phyloP scores from a whole-genome alignment of 2,329 filamentous ascomycete genomes.

The Penicillium sp. region DNA sequence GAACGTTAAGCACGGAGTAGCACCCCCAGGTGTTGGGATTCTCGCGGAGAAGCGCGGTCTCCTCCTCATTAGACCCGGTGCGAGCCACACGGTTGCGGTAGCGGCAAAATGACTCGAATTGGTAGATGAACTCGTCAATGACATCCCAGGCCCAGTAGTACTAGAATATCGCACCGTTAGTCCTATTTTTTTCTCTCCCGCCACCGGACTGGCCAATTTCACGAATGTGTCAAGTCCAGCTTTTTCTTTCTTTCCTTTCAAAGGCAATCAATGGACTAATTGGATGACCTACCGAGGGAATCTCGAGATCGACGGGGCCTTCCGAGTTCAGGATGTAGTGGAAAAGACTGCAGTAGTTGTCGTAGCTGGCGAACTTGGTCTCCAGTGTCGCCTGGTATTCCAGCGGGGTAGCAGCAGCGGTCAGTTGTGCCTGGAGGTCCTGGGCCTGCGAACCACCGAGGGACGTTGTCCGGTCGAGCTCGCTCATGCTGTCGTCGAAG shows the following conservation, averaged over 20 bases:
- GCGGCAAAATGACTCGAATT: constrained; percentile 99
- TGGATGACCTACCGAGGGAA: constrained; percentile 74
- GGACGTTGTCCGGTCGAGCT: constrained; percentile 72
- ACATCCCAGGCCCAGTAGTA: constrained; percentile 99
- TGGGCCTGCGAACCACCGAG: constrained; percentile 73
- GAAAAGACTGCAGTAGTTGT: constrained; percentile 98
- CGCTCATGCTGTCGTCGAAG: constrained; percentile 81
- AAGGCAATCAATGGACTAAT: constrained; percentile 6
- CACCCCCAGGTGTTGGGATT: constrained; percentile 99
- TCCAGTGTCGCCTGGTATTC: constrained; percentile 95
- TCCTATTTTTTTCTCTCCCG: background rate
- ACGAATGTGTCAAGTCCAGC: constrained; percentile 12
- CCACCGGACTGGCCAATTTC: background rate
- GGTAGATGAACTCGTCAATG: constrained; percentile 99
- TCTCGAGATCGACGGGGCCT: constrained; percentile 95
- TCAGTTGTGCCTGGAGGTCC: constrained; percentile 89
- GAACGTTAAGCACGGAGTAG: constrained; percentile 98
- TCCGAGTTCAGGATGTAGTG: constrained; percentile 99
- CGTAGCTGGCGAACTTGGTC: constrained; percentile 97
- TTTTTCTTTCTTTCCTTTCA: constrained; percentile 14
- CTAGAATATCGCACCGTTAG: constrained; percentile 48
- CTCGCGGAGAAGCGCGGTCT: constrained; percentile 84
- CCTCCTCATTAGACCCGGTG: constrained; percentile 79
- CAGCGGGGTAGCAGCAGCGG: constrained; percentile 86
- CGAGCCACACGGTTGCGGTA: constrained; percentile 91